Conservation (phyloP, 352 stramenopile genomes). For the Pythium utonaiense region DNA sequence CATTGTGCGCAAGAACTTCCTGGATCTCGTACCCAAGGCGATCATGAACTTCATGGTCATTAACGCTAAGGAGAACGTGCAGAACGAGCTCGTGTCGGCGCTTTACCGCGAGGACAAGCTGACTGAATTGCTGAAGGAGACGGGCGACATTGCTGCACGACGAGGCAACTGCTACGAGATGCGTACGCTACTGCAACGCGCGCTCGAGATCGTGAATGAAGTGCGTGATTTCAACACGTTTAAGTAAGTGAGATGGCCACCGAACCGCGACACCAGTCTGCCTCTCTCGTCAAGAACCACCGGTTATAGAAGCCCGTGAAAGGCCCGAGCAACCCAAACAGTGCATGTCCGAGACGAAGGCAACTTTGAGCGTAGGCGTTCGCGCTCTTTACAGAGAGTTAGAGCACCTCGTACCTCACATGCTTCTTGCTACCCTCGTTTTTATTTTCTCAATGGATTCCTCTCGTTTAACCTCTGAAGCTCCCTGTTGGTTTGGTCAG, state of each 20-base stretch:
- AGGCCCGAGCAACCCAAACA: neutral
- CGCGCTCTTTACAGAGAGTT: neutral
- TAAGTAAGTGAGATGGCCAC: constrained; percentile 58
- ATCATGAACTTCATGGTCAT: constrained; percentile 98
- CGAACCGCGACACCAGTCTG: neutral
- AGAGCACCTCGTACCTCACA: neutral
- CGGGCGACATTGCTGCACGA: constrained; percentile 92
- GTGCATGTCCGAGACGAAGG: neutral
- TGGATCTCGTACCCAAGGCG: constrained; percentile 99
- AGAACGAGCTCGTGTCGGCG: constrained; percentile 96
- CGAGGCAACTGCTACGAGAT: constrained; percentile 97
- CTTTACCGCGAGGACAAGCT: constrained; percentile 97
- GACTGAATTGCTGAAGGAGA: constrained; percentile 94
- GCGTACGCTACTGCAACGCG: constrained; percentile 93
- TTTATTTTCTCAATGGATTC: constrained; percentile 22
- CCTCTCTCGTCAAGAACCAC: neutral
- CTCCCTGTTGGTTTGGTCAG: constrained; percentile 1
- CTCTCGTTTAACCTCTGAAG: neutral
- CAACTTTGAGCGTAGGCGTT: neutral
- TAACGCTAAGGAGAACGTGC: constrained; percentile 94
- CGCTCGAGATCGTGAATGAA: constrained; percentile 98
- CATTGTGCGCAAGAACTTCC: constrained; percentile 98
- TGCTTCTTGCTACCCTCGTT: constrained; percentile 8
- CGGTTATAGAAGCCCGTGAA: constrained; percentile 22
- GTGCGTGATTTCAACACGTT: constrained; percentile 98